Evolutionary conservation across 306 rosid genomes (phyloP), one percentile per base, ranked within the genome.

Genomic region (Lathyrus tuberosus): DNA sequence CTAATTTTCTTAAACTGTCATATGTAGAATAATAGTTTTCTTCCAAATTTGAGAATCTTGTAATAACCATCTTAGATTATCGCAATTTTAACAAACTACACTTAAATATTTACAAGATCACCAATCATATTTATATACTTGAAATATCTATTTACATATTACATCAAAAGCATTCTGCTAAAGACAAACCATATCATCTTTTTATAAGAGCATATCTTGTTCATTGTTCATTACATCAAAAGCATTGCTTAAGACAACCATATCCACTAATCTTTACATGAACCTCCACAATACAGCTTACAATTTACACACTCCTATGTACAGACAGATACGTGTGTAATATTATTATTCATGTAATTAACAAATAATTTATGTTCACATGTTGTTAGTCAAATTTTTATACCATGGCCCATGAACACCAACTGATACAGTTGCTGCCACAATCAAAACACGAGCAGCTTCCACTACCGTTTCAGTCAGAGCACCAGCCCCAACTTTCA

Each of bases 331-430:
- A 71, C 62, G 80, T 22, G 76, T 42, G 53, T 44, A 43, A 20
- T 67, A 62, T 69, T 67, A 62, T 69, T 62, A 41, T 48, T 70
- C 64, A 38, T 65, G 70, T 60, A 52, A 75, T 47, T 33, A 9
- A 56, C 78, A 60, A 28, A 66, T 72, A 6, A 66, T 72, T 68
- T 43, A 67, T 64, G 35, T 78, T 78, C 68, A 65, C 13, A 83
- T 70, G 72, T 52, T 78, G 66, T 73, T 80, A 40, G 82, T 75
- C 75, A 89, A 52, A 64, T 82, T 48, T 67, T 67, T 70, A 69
- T 90, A 94, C 98, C 98, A 94, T n/a, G 85, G 82, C 44, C 84
- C 97, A 69, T 91, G 96, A 80, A 88, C 95, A 67, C 79, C 67
- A 51, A 91, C 89, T 0, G 99, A 85, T 70, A 91, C 53, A 28